Conservation (phyloP, 1,284 basidiomycete species). For the Pholiota adiposa region DNA sequence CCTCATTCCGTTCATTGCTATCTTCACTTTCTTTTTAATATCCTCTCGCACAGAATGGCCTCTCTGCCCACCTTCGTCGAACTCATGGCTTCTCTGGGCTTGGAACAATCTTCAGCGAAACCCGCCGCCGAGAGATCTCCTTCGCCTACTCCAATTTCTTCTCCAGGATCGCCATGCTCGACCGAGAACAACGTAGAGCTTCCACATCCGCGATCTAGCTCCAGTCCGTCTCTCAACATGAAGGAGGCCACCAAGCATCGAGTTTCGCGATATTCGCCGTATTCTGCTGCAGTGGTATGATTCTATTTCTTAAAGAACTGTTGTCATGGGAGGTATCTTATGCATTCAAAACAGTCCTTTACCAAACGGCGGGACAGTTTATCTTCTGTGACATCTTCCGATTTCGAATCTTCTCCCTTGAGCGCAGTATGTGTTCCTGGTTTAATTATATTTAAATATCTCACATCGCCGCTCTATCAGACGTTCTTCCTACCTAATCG, state of each 20-base stretch:
- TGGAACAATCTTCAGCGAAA: conserved; percentile 48
- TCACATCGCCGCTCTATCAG: conserved; percentile 26
- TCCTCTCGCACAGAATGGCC: conserved; percentile 50
- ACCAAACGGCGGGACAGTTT: conserved; percentile 45
- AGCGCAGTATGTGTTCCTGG: conserved; percentile 33
- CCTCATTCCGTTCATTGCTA: conserved; percentile 37
- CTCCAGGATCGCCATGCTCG: conserved; percentile 37
- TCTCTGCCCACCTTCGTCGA: conserved; percentile 82
- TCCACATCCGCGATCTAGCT: conserved; percentile 44
- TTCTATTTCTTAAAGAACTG: conserved; percentile 6
- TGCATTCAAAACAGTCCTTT: conserved; percentile 32
- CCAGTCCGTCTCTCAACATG: conserved; percentile 45
- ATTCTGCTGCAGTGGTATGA: conserved; percentile 60
- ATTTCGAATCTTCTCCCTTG: conserved; percentile 39
- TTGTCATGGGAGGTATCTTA: conserved; percentile 1
- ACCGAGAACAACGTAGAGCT: conserved; percentile 17
- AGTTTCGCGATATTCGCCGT: conserved; percentile 65
- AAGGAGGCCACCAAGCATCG: conserved; percentile 47
- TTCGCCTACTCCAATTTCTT: conserved; percentile 45
- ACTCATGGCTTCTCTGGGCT: conserved; percentile 79
- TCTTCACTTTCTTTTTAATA: conserved; percentile 36
- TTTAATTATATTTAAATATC: conserved; percentile 36
- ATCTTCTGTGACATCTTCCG: conserved; percentile 46
- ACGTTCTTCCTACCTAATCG: conserved; percentile 47
- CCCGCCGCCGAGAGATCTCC: conserved; percentile 32